Evolutionary conservation across 2,329 filamentous ascomycete species (phyloP).

Genomic region (Eurotiales sp.): DNA sequence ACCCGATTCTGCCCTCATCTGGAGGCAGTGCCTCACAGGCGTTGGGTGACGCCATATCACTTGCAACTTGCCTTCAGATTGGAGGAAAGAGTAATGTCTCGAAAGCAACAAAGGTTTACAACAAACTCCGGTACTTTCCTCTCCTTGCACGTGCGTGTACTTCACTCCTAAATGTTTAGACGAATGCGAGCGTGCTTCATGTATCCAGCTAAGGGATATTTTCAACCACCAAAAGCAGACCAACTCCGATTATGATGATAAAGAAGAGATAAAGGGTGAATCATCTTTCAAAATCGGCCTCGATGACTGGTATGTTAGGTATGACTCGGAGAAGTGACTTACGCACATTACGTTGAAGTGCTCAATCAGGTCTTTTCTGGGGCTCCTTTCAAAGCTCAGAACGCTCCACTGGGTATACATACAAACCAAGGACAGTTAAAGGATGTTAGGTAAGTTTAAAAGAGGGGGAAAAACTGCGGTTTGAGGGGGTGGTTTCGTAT

Average conservation of each 20-base stretch:
- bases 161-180: neutral
- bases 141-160: neutral
- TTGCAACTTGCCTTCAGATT: constrained; percentile 41
- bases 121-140: constrained; percentile 16
- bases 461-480: constrained; percentile 4
- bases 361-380: constrained; percentile 2
- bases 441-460: constrained; percentile 1
- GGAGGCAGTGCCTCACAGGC: constrained; percentile 49
- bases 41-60: constrained; percentile 49
- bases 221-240: constrained; percentile 11
- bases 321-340: constrained; percentile 11
- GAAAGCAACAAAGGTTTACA: constrained; percentile 15
- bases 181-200: constrained; percentile 18
- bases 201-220: constrained; percentile 13
- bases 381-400: constrained; percentile 3
- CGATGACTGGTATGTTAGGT: constrained; percentile 8
- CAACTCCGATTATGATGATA: neutral
- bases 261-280: neutral
- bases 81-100: constrained; percentile 19
- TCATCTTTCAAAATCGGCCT: constrained; percentile 7
- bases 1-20: constrained; percentile 49
- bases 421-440: constrained; percentile 10
- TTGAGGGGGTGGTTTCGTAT: neutral
- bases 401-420: constrained; percentile 8
- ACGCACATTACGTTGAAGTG: constrained; percentile 3